A percentile compares a stretch with the other conserved stretches of the same genome.
phyloP scores from a whole-genome alignment of 2,329 filamentous ascomycete species.

The Botrytis elliptica region DNA sequence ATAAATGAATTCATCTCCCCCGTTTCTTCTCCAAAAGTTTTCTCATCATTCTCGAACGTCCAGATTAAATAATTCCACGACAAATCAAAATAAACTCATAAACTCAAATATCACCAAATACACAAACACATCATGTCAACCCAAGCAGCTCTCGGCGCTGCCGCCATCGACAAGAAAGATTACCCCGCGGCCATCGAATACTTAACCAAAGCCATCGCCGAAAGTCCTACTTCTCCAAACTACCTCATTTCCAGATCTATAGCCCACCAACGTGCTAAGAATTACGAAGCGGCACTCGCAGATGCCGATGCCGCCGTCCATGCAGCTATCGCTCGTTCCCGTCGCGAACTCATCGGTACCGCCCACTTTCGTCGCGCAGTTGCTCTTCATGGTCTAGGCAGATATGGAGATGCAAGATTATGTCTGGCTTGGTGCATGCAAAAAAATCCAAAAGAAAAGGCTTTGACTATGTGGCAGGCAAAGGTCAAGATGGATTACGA shows the following conservation, averaged over 20 bases:
- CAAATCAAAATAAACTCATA: neutral
- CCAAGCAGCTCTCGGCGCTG: slow-evolving; percentile 49
- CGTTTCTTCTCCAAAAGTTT: neutral
- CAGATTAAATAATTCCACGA: neutral
- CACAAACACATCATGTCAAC: slow-evolving; percentile 47
- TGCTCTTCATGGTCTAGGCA: slow-evolving; percentile 65
- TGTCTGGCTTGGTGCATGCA: slow-evolving; percentile 61
- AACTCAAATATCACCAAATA: neutral
- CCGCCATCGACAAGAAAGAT: slow-evolving; percentile 63
- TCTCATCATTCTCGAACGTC: neutral
- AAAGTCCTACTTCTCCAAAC: slow-evolving; percentile 67
- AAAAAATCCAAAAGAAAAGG: slow-evolving; percentile 52
- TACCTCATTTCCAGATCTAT: slow-evolving; percentile 84
- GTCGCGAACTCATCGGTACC: slow-evolving; percentile 73
- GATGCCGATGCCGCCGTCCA: slow-evolving; percentile 68
- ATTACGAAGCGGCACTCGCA: slow-evolving; percentile 62
- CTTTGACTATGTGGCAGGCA: slow-evolving; percentile 55
- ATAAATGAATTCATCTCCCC: neutral
- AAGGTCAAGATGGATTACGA: slow-evolving; percentile 55
- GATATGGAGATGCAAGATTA: slow-evolving; percentile 72
- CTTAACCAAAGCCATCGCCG: slow-evolving; percentile 63
- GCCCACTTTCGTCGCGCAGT: slow-evolving; percentile 80
- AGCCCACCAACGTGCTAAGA: slow-evolving; percentile 65
- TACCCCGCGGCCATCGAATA: slow-evolving; percentile 66
- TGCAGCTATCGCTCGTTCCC: slow-evolving; percentile 64